Conservation (phyloP, 148 eudicot genomes). For the Amaranthus cruentus region DNA sequence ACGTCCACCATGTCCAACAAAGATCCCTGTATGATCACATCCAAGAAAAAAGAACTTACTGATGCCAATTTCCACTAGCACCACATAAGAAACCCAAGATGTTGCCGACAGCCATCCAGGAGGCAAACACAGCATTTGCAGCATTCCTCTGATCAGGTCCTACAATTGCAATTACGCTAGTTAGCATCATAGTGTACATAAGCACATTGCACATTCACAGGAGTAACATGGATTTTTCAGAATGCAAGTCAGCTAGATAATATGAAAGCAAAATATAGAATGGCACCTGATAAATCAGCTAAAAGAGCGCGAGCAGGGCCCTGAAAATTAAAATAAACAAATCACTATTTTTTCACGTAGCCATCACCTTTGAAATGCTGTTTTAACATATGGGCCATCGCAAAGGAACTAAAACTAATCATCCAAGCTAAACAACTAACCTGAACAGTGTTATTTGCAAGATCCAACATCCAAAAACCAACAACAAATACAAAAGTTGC, state of each 20-base stretch:
- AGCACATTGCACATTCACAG: slow-evolving; percentile 10
- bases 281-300: slow-evolving; percentile 89
- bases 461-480: slow-evolving; percentile 99
- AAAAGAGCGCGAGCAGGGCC: slow-evolving; percentile 99
- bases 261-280: background rate
- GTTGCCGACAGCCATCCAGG: slow-evolving; percentile 99
- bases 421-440: slow-evolving; percentile 29
- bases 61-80: slow-evolving; percentile 87
- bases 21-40: background rate
- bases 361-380: background rate
- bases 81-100: slow-evolving; percentile 94
- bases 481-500: slow-evolving; percentile 83
- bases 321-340: slow-evolving; percentile 32
- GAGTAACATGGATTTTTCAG: background rate
- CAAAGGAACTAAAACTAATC: background rate
- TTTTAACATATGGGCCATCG: background rate
- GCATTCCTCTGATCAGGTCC: slow-evolving; percentile 93
- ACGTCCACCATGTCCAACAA: too few relatives aligned
- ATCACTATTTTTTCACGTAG: slow-evolving; percentile 1
- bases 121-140: slow-evolving; percentile 89
- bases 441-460: slow-evolving; percentile 96
- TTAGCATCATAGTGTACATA: slow-evolving; percentile 8
- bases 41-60: slow-evolving; percentile 30
- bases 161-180: slow-evolving; percentile 28
- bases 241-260: background rate